Percentiles rank a stretch among this genome's conserved stretches.
Evolutionary conservation across 371 early-diverging fungal genomes (phyloP).

Genomic region (Rhizomucor pusillus): DNA sequence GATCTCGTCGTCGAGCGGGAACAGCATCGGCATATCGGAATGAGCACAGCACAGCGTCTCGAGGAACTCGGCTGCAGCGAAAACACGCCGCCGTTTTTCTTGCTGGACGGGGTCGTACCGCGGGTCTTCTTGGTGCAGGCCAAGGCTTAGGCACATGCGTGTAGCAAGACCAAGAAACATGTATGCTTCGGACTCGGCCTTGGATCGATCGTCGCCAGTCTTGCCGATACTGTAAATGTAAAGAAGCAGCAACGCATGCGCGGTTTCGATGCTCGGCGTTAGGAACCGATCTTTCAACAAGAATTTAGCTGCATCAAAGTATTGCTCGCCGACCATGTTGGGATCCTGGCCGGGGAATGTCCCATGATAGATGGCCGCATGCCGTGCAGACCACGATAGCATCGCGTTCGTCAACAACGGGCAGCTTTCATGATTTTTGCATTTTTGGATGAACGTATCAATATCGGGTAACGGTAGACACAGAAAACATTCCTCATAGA

Average conservation of each 20-base stretch:
- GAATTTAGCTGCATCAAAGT: constrained; percentile 32
- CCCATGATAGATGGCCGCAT: constrained; percentile 46
- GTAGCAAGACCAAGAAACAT: constrained; percentile 45
- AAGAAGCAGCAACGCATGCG: constrained; percentile 44
- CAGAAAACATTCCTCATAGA: constrained; percentile 26
- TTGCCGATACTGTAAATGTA: constrained; percentile 51
- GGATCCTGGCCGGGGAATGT: constrained; percentile 43
- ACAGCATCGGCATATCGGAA: constrained; percentile 40
- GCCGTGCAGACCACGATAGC: constrained; percentile 48
- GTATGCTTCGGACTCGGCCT: constrained; percentile 48
- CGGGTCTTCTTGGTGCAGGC: constrained; percentile 27
- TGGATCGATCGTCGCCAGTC: constrained; percentile 14
- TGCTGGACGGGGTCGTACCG: constrained; percentile 1
- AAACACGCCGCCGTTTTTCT: constrained; percentile 34
- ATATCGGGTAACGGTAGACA: constrained; percentile 26
- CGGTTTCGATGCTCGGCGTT: constrained; percentile 33
- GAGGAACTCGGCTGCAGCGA: constrained; percentile 38
- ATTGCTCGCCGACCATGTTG: constrained; percentile 39
- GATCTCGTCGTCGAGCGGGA: constrained; percentile 28
- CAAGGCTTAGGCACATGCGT: constrained; percentile 44
- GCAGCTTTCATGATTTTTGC: constrained; percentile 5
- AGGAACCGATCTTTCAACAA: constrained; percentile 35
- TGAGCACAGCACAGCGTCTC: constrained; percentile 42
- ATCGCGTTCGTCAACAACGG: constrained; percentile 38
- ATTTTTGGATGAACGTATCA: constrained; percentile 15